Conservation (phyloP, 2,329 filamentous ascomycete genomes). For the Verticillium isaacii region DNA sequence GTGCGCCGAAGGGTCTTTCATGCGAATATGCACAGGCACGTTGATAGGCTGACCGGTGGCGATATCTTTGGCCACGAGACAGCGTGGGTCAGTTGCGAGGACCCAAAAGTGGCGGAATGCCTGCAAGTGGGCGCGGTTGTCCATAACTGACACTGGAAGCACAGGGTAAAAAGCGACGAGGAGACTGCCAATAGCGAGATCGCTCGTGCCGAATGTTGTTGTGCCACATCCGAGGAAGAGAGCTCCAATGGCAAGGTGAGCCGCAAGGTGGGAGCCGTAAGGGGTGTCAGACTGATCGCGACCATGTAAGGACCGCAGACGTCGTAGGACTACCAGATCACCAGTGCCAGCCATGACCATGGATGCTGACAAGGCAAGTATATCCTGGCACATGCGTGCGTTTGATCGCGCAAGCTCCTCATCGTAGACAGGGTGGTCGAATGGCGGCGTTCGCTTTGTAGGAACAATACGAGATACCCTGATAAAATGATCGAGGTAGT, state of each 20-base stretch:
- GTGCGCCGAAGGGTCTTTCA: conserved; percentile 37
- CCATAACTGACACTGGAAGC: conserved; percentile 82
- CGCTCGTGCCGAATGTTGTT: conserved; percentile 83
- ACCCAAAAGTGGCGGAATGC: conserved; percentile 98
- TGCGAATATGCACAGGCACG: conserved; percentile 63
- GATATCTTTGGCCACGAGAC: conserved; percentile 81
- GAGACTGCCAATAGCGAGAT: conserved; percentile 79
- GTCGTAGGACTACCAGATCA: conserved; percentile 78
- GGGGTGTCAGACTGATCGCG: conserved; percentile 78
- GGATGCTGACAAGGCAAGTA: conserved; percentile 74
- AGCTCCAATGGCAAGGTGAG: conserved; percentile 85
- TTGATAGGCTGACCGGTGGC: conserved; percentile 76
- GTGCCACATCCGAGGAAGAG: conserved; percentile 92
- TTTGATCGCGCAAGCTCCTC: conserved; percentile 77
- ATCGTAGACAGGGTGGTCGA: conserved; percentile 59
- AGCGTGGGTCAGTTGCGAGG: conserved; percentile 82
- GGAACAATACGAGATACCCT: conserved; percentile 61
- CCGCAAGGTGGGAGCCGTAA: conserved; percentile 90
- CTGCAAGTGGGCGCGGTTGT: conserved; percentile 92
- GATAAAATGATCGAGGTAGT: conserved; percentile 83
- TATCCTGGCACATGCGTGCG: conserved; percentile 85
- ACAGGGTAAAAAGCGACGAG: conserved; percentile 92
- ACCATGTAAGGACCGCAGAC: conserved; percentile 82
- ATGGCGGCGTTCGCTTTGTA: conserved; percentile 17
- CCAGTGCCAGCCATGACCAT: conserved; percentile 96